Evolutionary conservation across 2,329 filamentous ascomycete species (phyloP), one percentile per base, ranked within the genome.

Genomic region (Coniochaeta prunicola): DNA sequence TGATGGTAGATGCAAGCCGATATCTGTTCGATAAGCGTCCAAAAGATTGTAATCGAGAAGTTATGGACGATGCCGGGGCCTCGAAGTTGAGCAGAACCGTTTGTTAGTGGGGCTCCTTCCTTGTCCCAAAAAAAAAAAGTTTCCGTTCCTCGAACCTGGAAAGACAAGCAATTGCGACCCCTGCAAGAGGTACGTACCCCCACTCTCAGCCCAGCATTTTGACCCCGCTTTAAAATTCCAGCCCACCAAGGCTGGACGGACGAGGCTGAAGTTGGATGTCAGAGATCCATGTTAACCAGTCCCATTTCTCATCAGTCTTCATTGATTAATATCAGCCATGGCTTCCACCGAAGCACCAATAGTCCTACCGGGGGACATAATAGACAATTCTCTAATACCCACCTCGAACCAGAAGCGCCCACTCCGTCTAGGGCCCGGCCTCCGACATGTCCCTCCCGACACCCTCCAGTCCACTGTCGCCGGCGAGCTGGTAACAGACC

Each of bases 391-490:
- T 28, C 74, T 82, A 36, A 80, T 96, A 38, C 90, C 91, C 2
- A 36, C 26, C 4, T 83, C 83, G 31, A 81, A 88, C 62, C 80
- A 81, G 54, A 90, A 87, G 65, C 78, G 84, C 62, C 84, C 91
- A 40, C 79, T 96, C 63, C 90, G 90, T 59, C 81, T 97, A 28
- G 92, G 92, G 30, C 90, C 91, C 17, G 92, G 92, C 58, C 80
- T 97, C 59, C 88, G 89, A 61, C 87, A 96, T 72, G 85, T 91
- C 60, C 90, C 90, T 48, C 88, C 90, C n/a, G 83, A 82, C 64
- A 85, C 85, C 40, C 85, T 94, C 66, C 80, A 87, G 63, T 79
- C 89, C 63, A 86, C 86, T 58, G 80, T 90, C 63, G 82, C 85
- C 58, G 87, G 86, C 66, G 81, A 85, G 67, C 79, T 92, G 59